Base-by-base conservation (phyloP, 108 stramenopile species). In the Nannochloropsis gaditana region DNA sequence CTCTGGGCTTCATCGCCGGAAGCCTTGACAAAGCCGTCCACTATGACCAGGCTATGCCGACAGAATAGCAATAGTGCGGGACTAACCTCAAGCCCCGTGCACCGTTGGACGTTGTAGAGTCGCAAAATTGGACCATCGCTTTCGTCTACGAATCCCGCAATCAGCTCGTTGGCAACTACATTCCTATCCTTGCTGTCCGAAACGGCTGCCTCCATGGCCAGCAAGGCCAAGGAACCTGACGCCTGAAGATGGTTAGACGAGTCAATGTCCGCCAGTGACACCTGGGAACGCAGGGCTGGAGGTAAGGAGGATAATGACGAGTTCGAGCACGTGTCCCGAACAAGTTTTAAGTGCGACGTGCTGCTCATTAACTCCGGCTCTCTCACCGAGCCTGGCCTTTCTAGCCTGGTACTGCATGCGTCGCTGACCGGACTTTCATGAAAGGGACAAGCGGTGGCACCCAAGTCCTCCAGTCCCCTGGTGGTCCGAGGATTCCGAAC, bases 51-150 rank as follows among this genome's bases (percentile, higher is more conserved):
- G 44, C 82, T n/a, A 83, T 80, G 79, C 11, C 83, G 83, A 83
- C 83, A 83, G 19, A 87, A 73, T 9, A 87, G 44, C 43, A 83
- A 45, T 41, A 87, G 44, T 9, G 82, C 86, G 42, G 79, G 83
- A 47, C 44, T 83, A 11, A 83, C 83, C 45, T 82, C 86, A 5
- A 87, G 43, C 3, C 86, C 86, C 21, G 83, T 43, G 79, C 86
- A 83, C 44, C 86, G 47, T 44, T 83, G 79, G 9, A 87, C 86
- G 45, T 87, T 82, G 80, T 87, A 82, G 42, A 83, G 82, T 9
- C 82, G 45, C 21, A 84, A 15, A 43, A 81, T 83, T 11, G 86
- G 86, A 1, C 44, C 47, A 45, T 87, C 86, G 59, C 83, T 83
- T 31, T 73, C 31, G 44, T 83, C 44, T 17, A 87, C 42, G 21